Percentiles rank a stretch among this genome's conserved stretches.
Conservation (phyloP, 2,329 filamentous ascomycete genomes). For the Torrubiellomyces zombiae region DNA sequence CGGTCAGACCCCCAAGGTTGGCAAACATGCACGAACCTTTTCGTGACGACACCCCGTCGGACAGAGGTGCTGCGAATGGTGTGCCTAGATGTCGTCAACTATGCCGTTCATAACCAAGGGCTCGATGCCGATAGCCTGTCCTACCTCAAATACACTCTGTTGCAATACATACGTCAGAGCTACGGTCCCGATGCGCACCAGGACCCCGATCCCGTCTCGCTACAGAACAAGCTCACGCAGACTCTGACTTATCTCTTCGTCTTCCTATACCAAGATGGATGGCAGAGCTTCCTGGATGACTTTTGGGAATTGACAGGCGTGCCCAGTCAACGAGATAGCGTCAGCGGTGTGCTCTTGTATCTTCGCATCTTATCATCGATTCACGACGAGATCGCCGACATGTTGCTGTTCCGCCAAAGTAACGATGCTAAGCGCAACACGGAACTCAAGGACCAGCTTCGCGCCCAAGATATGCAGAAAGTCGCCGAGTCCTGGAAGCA, state of each 20-base stretch:
- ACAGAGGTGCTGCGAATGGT: conserved; percentile 79
- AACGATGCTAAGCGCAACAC: conserved; percentile 74
- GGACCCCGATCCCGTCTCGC: conserved; percentile 51
- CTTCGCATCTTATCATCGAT: conserved; percentile 76
- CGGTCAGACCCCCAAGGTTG: conserved; percentile 71
- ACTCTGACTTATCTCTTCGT: conserved; percentile 90
- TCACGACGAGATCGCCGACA: conserved; percentile 94
- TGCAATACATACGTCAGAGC: conserved; percentile 62
- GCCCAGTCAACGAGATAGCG: conserved; percentile 50
- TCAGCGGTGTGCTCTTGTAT: conserved; percentile 67
- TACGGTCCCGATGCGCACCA: conserved; percentile 48
- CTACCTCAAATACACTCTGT: conserved; percentile 64
- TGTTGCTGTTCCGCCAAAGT: conserved; percentile 62
- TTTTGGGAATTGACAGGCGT: conserved; percentile 59
- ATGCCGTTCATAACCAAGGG: conserved; percentile 65
- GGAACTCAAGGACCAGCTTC: conserved; percentile 78
- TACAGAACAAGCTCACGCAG: conserved; percentile 96
- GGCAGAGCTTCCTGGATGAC: conserved; percentile 84
- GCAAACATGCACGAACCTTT: conserved; percentile 77
- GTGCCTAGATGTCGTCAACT: conserved; percentile 84
- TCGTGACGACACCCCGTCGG: conserved; percentile 58
- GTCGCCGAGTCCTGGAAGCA: conserved; percentile 85
- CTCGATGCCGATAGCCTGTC: conserved; percentile 57
- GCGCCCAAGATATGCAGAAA: conserved; percentile 73
- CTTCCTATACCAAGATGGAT: conserved; percentile 67